Conservation (phyloP, 2,329 filamentous ascomycete species). For the Saccharata proteae region DNA sequence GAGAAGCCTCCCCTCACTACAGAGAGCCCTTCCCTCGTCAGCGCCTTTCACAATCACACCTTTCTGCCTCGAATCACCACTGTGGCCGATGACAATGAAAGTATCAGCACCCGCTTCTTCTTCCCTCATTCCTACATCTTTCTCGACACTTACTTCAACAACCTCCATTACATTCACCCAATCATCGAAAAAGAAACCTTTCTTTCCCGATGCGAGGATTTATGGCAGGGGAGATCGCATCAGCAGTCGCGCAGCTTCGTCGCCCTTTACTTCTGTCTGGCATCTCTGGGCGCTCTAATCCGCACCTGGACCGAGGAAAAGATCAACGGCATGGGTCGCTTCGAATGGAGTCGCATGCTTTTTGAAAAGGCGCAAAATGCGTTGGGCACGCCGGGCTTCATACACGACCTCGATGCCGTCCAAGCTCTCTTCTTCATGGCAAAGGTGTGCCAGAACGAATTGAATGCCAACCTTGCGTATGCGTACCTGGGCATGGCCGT, state of each 20-base stretch:
- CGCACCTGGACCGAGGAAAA: constrained; percentile 32
- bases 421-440: constrained; percentile 38
- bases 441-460: constrained; percentile 38
- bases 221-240: constrained; percentile 27
- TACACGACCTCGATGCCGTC: constrained; percentile 36
- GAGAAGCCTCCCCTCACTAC: constrained; percentile 11
- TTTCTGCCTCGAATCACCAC: constrained; percentile 20
- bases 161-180: constrained; percentile 37
- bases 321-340: constrained; percentile 31
- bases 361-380: constrained; percentile 31
- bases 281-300: constrained; percentile 36
- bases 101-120: constrained; percentile 22
- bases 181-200: constrained; percentile 36
- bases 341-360: constrained; percentile 36
- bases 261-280: constrained; percentile 35
- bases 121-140: constrained; percentile 35
- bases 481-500: constrained; percentile 38
- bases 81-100: constrained; percentile 7
- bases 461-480: constrained; percentile 37
- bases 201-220: constrained; percentile 28
- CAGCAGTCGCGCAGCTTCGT: constrained; percentile 30
- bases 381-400: constrained; percentile 29
- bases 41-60: constrained; percentile 34
- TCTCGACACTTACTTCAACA: constrained; percentile 36
- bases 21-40: constrained; percentile 29